phyloP scores from a whole-genome alignment of 1,284 basidiomycete genomes.

The Melampsora larici-populina region DNA sequence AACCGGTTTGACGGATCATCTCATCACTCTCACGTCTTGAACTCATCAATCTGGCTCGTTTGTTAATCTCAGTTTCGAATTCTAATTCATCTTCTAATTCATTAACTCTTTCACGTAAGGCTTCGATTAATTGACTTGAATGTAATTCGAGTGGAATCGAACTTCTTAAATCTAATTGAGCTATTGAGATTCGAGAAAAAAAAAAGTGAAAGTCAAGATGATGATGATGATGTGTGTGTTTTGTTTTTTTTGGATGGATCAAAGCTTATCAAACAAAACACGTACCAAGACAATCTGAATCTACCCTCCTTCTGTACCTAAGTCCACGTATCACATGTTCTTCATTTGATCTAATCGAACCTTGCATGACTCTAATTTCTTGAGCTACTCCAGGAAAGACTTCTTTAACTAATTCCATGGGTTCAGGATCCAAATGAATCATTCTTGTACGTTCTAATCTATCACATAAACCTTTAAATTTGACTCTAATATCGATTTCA shows the following conservation, averaged over 20 bases:
- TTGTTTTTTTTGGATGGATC: too few relatives aligned
- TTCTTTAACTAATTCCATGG: background rate
- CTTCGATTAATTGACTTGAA: background rate
- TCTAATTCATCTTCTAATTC: background rate
- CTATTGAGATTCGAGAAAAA: background rate
- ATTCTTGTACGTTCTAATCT: background rate
- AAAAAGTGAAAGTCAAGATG: too few relatives aligned
- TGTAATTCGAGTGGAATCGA: background rate
- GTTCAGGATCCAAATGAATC: background rate
- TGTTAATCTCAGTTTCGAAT: background rate
- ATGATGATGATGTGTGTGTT: too few relatives aligned
- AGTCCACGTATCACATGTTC: background rate
- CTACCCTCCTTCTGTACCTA: background rate
- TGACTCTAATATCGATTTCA: background rate
- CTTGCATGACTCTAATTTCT: background rate
- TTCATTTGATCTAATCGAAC: background rate
- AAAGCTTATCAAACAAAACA: background rate
- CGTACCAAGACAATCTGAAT: background rate
- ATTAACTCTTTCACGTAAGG: background rate
- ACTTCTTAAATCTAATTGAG: background rate
- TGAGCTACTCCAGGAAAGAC: background rate
- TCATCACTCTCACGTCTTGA: background rate
- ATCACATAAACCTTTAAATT: background rate
- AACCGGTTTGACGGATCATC: background rate
- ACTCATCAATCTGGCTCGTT: background rate